Base-by-base conservation (phyloP, 2,329 filamentous ascomycete genomes). In the Fusarium sambucinum region DNA sequence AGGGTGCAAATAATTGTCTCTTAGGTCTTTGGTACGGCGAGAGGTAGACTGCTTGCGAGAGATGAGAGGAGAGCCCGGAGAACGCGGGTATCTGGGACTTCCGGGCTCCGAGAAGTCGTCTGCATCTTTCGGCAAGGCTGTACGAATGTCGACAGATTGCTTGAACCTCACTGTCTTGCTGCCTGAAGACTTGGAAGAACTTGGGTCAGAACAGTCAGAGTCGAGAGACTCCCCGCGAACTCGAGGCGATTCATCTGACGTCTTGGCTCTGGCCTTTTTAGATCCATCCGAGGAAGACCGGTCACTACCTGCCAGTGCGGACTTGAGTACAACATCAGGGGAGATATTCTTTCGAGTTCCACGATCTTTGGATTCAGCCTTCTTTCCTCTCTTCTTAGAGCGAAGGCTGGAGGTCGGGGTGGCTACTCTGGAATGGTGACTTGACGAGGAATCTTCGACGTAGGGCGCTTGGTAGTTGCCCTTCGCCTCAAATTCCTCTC, bases 101-200 rank as follows among this genome's bases (percentile, higher is more conserved):
- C 50, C 57, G 11, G 66, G 48, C 44, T 65, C 66, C 11, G 66
- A 66, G 29, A 50, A 44, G 17, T 70, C 66, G 19, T 70, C 59
- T 17, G 41, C 44, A 6, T 56, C 54, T 17, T 59, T 55, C 5
- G 60, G 55, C 17, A 62, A 47, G 9, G 70, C 46, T 16, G 60
- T 56, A 35, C 65, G 66, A 38, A 68, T 65, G 11, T 74, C 59
- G 6, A 73, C 64, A 12, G 62, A 65, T 11, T 68, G 41, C 30
- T 67, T 72, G 61, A 76, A 76, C 17, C 71, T 71, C 9, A 75
- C 70, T 17, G 70, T 74, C 45, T 75, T 76, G 60, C 68, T 73
- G 14, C 64, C 52, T 4, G 68, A 66, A 14, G 72, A 73, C 42
- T 68, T 74, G 3, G 62, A 40, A 6, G 72, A 74, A n/a, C 56